A percentile compares a stretch with the other conserved stretches of the same genome.
Evolutionary conservation across 495 filamentous ascomycete species (phyloP).

Genomic region (Aspergillus incahuasiensis): DNA sequence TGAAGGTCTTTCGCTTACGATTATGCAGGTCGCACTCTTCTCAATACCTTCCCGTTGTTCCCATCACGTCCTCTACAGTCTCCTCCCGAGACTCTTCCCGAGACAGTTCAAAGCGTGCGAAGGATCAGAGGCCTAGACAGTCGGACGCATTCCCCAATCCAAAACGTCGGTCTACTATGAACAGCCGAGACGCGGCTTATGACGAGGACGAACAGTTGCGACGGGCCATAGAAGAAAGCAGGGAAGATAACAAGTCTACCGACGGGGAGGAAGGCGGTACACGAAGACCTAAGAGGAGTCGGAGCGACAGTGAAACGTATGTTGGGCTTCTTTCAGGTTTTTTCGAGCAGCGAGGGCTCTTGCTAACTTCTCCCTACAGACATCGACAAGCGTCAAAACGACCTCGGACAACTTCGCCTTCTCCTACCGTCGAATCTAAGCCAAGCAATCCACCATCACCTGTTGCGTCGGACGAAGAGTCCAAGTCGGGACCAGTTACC

Average conservation of each 20-base stretch:
- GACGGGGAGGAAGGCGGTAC: constrained; percentile 45
- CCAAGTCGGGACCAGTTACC: constrained; percentile 36
- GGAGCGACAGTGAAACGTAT: constrained; percentile 93
- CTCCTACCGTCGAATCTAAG: constrained; percentile 53
- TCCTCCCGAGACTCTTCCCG: constrained; percentile 42
- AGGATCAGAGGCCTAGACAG: constrained; percentile 43
- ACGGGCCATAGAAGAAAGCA: constrained; percentile 92
- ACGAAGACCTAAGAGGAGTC: constrained; percentile 71
- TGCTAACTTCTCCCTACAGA: constrained; percentile 32
- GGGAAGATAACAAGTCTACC: constrained; percentile 52
- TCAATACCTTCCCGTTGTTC: constrained; percentile 61
- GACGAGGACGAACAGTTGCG: constrained; percentile 90
- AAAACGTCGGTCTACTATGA: constrained; percentile 95
- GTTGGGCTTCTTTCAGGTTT: constrained; percentile 26
- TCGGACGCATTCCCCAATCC: constrained; percentile 44
- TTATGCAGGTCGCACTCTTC: constrained; percentile 58
- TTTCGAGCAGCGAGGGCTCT: neutral
- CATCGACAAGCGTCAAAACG: constrained; percentile 56
- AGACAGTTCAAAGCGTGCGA: constrained; percentile 44
- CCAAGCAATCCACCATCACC: constrained; percentile 42
- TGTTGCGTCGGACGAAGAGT: constrained; percentile 69
- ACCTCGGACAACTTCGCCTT: constrained; percentile 71
- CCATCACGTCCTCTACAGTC: constrained; percentile 38
- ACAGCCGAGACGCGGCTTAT: constrained; percentile 91
- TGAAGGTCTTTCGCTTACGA: constrained; percentile 25